These are phyloP conservation scores for Claviceps monticola DNA, from an alignment of 2,329 filamentous ascomycete genomes.

Conservation along the genomic window DNA sequence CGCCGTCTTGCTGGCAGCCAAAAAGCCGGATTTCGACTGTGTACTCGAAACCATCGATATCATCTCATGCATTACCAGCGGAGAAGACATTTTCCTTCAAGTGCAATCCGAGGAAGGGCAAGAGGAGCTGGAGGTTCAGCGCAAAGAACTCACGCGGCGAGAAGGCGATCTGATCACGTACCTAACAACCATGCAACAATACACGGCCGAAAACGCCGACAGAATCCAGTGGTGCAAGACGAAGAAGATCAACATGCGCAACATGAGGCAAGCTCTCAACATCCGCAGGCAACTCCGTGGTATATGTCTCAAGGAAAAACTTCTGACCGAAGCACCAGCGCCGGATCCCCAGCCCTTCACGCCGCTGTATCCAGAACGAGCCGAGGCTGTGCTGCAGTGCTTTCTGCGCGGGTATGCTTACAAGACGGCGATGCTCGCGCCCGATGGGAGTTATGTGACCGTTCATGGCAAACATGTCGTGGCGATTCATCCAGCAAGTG, in stretches of 20 bases:
- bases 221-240: constrained; percentile 44
- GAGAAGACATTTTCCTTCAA: constrained; percentile 49
- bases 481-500: constrained; percentile 48
- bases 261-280: constrained; percentile 48
- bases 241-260: constrained; percentile 42
- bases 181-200: constrained; percentile 48
- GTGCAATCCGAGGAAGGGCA: constrained; percentile 42
- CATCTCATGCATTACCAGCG: constrained; percentile 48
- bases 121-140: constrained; percentile 37
- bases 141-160: constrained; percentile 44
- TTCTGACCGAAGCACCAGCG: constrained; percentile 31
- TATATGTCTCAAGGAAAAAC: constrained; percentile 37
- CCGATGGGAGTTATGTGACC: constrained; percentile 48
- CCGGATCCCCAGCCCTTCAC: constrained; percentile 42
- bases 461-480: constrained; percentile 46
- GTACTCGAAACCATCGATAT: constrained; percentile 77
- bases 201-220: constrained; percentile 41
- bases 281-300: constrained; percentile 48
- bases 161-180: constrained; percentile 54
- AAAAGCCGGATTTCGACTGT: constrained; percentile 55
- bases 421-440: constrained; percentile 46
- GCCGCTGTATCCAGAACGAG: constrained; percentile 38
- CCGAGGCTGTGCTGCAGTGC: constrained; percentile 41
- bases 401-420: constrained; percentile 48
- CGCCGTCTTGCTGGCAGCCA: constrained; percentile 69